A percentile compares a stretch with the other conserved stretches of the same genome.
These are phyloP conservation scores for Nevesoporus exiguus DNA, from an alignment of 768 basidiomycete species.

Conservation along the genomic window DNA sequence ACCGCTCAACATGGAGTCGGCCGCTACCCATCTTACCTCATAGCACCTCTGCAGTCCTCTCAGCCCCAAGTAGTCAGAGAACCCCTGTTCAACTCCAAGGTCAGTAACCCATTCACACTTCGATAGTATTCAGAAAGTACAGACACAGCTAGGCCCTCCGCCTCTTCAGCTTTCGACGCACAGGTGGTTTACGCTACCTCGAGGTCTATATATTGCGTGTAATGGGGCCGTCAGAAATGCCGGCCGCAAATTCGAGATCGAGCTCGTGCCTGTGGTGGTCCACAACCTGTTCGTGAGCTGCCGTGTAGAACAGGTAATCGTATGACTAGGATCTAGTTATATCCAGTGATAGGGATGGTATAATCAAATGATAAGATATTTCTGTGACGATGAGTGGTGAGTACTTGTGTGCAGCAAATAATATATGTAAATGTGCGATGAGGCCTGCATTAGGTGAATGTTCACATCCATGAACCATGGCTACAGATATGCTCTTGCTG, in stretches of 20 bases:
- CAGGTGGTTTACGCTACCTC: no score
- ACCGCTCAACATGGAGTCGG: no score
- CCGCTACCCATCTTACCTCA: no score
- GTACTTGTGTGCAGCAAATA: constrained; percentile 20
- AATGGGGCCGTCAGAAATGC: no score
- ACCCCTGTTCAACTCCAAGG: no score
- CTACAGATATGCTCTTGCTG: constrained; percentile 48
- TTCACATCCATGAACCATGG: not conserved
- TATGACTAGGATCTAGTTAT: not conserved
- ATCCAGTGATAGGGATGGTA: constrained; percentile 7
- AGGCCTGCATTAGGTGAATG: not conserved
- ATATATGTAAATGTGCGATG: constrained; percentile 13
- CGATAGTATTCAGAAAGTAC: no score
- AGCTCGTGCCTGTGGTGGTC: not conserved
- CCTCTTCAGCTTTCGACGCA: no score
- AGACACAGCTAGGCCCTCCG: no score
- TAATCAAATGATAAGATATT: constrained; percentile 32
- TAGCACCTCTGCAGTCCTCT: no score
- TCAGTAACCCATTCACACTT: no score
- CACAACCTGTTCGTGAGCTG: not conserved
- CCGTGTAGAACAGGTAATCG: not conserved
- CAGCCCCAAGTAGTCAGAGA: no score
- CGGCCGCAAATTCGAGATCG: not conserved
- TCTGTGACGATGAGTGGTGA: constrained; percentile 31
- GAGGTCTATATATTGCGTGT: no score